Evolutionary conservation across 306 rosid genomes (phyloP), one percentile per base, ranked within the genome.

Genomic region (Casuarina equisetifolia): DNA sequence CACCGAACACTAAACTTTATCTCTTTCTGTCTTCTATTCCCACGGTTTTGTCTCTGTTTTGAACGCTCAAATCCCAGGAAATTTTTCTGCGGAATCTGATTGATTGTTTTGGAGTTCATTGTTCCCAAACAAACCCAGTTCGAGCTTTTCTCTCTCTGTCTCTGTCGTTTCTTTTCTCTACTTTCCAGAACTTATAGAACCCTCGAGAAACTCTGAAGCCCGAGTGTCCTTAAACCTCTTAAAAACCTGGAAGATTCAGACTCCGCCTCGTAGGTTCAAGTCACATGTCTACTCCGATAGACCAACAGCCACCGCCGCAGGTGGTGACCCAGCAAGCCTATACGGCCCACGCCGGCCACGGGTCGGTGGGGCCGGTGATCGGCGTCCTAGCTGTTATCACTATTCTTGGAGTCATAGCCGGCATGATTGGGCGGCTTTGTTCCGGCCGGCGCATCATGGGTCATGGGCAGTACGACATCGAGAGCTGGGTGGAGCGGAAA

Each of bases 371-470:
- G 42, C 92, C 98, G 58, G 87, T 92, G 13, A 86, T 94, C 49
- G 98, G 83, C 0, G 92, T 94, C 36, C 88, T 94, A 2, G 94
- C 96, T 0, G 83, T 92, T 38, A 89, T 94, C 74, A 79, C 91
- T 15, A 74, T 92, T 70, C 85, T 94, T 39, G 98, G 93, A 6
- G 88, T 92, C 78, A 73, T 92, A 0, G 94, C 97, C 0, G 97
- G 86, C 8, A 85, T 94, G 90, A 86, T 94, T 4, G 98, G 98
- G 0, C 78, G 98, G 66, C 88, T 94, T 77, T 94, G 98, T 61
- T 90, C 94, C 19, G 96, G 94, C 76, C 91, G 91, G 40, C 93
- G 88, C 66, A 80, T 91, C 84, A 86, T 90, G 88, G 97, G 98
- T 62, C 78, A 83, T 12, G 88, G 83, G 0, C 86, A 84, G 20